A percentile compares a stretch with the other conserved stretches of the same genome.
Evolutionary conservation across 371 early-diverging fungal species (phyloP).

Genomic region (Dinochytrium kinnereticum): DNA sequence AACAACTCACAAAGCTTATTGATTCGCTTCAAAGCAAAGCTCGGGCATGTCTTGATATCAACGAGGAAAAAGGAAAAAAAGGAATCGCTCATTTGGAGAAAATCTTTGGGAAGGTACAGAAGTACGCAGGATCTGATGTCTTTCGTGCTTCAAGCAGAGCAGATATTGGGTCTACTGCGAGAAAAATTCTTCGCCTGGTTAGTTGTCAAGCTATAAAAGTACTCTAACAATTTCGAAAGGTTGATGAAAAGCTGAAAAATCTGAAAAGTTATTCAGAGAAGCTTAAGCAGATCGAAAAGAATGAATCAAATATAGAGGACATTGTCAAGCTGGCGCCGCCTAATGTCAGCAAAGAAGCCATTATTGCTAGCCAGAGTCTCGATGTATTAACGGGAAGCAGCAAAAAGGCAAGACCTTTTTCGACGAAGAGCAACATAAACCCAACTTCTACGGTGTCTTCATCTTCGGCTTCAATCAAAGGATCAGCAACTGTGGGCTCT

Average conservation of each 20-base stretch:
- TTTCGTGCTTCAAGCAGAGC: background rate
- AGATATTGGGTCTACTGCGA: background rate
- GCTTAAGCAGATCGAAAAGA: background rate
- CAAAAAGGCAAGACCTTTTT: background rate
- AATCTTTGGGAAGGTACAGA: constrained; percentile 19
- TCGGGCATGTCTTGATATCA: constrained; percentile 11
- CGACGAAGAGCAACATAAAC: background rate
- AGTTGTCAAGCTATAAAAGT: background rate
- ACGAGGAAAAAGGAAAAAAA: constrained; percentile 37
- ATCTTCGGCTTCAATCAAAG: background rate
- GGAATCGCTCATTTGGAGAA: constrained; percentile 27
- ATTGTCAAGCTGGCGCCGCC: background rate
- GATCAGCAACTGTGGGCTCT: background rate
- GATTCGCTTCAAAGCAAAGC: constrained; percentile 36
- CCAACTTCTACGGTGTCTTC: background rate
- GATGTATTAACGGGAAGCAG: constrained; percentile 1
- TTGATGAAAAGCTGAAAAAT: background rate
- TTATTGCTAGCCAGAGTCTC: constrained; percentile 10
- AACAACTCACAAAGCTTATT: constrained; percentile 34
- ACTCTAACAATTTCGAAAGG: background rate
- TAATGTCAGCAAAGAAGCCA: constrained; percentile 8
- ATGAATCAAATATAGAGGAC: background rate
- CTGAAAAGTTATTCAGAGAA: background rate
- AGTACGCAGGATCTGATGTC: constrained; percentile 22
- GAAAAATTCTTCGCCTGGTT: constrained; percentile 6